Conservation (phyloP, 495 filamentous ascomycete genomes). For the Halenospora varia region DNA sequence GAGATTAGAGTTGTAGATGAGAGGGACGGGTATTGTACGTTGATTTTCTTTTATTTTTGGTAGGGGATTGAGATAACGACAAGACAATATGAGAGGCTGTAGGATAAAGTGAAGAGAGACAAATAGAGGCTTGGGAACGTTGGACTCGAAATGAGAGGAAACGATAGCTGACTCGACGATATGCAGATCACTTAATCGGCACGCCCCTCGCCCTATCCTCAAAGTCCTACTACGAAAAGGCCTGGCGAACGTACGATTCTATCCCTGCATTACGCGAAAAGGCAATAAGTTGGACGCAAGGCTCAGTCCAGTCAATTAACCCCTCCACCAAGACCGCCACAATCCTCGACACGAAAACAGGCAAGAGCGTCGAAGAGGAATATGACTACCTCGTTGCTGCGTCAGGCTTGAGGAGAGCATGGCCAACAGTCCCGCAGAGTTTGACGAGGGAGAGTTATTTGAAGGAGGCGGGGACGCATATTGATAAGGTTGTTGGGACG, state of each 20-base stretch:
- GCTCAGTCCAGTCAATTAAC: conserved; percentile 51
- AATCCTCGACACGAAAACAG: conserved; percentile 22
- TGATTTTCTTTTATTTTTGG: conserved; percentile 16
- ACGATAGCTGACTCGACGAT: background rate
- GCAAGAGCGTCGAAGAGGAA: conserved; percentile 29
- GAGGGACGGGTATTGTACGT: conserved; percentile 68
- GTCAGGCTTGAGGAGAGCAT: conserved; percentile 56
- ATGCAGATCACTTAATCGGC: conserved; percentile 54
- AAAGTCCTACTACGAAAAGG: conserved; percentile 46
- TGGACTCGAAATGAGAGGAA: too few relatives aligned
- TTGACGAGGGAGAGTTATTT: conserved; percentile 49
- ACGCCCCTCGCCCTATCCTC: conserved; percentile 58
- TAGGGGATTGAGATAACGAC: background rate
- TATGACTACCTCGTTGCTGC: conserved; percentile 66
- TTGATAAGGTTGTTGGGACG: conserved; percentile 31
- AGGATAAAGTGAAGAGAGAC: background rate
- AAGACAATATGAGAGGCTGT: background rate
- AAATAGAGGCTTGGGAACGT: background rate
- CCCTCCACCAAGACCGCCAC: conserved; percentile 44
- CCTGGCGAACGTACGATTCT: conserved; percentile 58
- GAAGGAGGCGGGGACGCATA: conserved; percentile 45
- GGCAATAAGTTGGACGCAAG: conserved; percentile 51
- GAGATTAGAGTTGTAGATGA: conserved; percentile 68
- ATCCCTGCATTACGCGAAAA: conserved; percentile 52
- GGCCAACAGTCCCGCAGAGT: conserved; percentile 59